Conservation (phyloP, 208 protist genomes). For the Wallacemonas sp. region DNA sequence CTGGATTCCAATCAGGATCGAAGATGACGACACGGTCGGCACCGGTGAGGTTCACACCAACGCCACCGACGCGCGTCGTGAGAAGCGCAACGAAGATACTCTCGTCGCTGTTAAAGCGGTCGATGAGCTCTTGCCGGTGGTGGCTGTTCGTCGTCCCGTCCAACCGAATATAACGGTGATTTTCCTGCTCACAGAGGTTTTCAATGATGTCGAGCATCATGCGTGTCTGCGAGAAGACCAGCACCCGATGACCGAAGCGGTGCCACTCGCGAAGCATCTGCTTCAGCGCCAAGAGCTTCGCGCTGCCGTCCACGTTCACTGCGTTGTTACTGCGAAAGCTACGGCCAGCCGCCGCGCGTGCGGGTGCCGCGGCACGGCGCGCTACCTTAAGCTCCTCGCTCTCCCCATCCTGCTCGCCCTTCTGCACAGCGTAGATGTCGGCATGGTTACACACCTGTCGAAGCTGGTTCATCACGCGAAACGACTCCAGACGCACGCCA, state of each 20-base stretch:
- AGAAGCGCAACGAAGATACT: slow-evolving; percentile 95
- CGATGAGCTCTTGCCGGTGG: slow-evolving; percentile 88
- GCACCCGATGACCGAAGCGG: slow-evolving; percentile 88
- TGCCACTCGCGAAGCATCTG: slow-evolving; percentile 94
- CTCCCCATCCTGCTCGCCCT: slow-evolving; percentile 30
- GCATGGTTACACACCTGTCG: slow-evolving; percentile 85
- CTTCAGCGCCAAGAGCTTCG: slow-evolving; percentile 93
- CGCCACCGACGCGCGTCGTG: slow-evolving; percentile 96
- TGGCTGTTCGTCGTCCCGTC: slow-evolving; percentile 93
- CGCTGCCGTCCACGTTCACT: slow-evolving; percentile 68
- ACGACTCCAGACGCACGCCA: slow-evolving; percentile 53
- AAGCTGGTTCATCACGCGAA: slow-evolving; percentile 63
- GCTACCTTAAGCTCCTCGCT: slow-evolving; percentile 7
- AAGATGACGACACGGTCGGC: slow-evolving; percentile 98
- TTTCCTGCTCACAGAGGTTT: slow-evolving; percentile 70
- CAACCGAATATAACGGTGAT: slow-evolving; percentile 92
- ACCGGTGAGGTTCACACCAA: slow-evolving; percentile 98
- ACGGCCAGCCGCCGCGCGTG: neutral
- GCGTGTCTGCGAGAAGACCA: slow-evolving; percentile 97
- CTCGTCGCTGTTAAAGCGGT: slow-evolving; percentile 94
- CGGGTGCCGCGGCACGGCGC: neutral
- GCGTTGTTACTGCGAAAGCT: slow-evolving; percentile 72
- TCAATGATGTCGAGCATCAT: slow-evolving; percentile 99
- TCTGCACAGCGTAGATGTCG: slow-evolving; percentile 62
- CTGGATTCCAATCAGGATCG: slow-evolving; percentile 98